Percentiles rank a stretch among this genome's conserved stretches.
Conservation (phyloP, 768 basidiomycete species). For the Phlebiopsis flavidoalba region DNA sequence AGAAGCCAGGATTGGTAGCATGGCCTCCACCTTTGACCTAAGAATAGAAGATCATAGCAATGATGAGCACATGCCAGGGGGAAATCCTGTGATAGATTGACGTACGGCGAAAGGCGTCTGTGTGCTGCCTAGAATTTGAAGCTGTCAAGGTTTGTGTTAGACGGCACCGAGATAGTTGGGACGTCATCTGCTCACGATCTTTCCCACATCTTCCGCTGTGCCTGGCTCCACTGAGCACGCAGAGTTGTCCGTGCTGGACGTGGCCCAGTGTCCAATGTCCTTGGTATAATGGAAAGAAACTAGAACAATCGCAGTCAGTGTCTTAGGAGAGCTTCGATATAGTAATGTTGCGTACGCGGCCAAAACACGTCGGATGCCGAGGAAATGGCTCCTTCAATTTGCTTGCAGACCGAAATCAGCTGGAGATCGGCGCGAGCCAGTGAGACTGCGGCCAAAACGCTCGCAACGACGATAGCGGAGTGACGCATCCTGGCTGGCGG, state of each 20-base stretch:
- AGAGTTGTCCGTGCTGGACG: slow-evolving; percentile 40
- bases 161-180: neutral
- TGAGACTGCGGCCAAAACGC: neutral
- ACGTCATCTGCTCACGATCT: slow-evolving; percentile 35
- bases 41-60: neutral
- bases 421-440: neutral
- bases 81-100: neutral
- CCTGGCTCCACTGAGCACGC: slow-evolving; percentile 58
- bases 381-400: slow-evolving; percentile 36
- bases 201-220: slow-evolving; percentile 43
- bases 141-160: slow-evolving; percentile 26
- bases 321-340: neutral
- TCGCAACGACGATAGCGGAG: neutral
- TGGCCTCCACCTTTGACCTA: slow-evolving; percentile 34
- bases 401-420: slow-evolving; percentile 3
- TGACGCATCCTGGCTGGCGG: neutral
- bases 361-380: slow-evolving; percentile 42
- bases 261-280: slow-evolving; percentile 48
- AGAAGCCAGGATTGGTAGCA: slow-evolving; percentile 28
- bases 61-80: neutral
- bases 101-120: slow-evolving; percentile 51
- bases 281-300: slow-evolving; percentile 27
- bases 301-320: neutral
- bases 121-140: slow-evolving; percentile 39
- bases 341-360: slow-evolving; percentile 28